phyloP scores from a whole-genome alignment of 2,329 filamentous ascomycete genomes.

The Lecanicillium sp. region DNA sequence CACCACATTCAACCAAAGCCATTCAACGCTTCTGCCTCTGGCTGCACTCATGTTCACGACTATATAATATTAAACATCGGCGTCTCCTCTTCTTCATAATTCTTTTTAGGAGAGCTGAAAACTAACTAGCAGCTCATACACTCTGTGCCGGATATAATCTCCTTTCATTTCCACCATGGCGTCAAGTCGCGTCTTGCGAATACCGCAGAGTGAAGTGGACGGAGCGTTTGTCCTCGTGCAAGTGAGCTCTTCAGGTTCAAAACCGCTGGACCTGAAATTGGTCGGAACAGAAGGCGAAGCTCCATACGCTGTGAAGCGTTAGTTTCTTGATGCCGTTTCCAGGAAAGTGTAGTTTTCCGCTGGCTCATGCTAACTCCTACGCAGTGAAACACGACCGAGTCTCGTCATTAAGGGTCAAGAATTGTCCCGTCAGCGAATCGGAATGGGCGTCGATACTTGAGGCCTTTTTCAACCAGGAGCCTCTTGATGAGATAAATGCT shows the following conservation, averaged over 20 bases:
- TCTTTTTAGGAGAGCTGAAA: too few species aligned
- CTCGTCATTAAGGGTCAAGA: constrained; percentile 42
- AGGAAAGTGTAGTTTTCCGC: too few species aligned
- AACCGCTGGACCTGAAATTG: constrained; percentile 55
- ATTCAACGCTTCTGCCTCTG: too few species aligned
- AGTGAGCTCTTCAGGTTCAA: constrained; percentile 39
- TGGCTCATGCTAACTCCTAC: too few species aligned
- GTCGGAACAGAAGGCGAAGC: constrained; percentile 59
- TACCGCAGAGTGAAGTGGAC: constrained; percentile 7
- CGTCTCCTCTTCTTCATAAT: too few species aligned
- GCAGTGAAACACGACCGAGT: constrained; percentile 50
- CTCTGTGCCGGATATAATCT: too few species aligned
- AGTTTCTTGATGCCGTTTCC: constrained; percentile 24
- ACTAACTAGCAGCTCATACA: too few species aligned
- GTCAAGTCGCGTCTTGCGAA: constrained; percentile 3
- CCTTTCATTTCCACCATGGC: constrained; percentile 3
- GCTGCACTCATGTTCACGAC: too few species aligned
- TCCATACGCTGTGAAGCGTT: constrained; percentile 50
- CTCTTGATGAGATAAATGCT: constrained; percentile 46
- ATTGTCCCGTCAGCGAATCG: constrained; percentile 44
- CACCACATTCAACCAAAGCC: too few species aligned
- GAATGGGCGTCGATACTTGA: constrained; percentile 60
- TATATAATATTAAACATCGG: too few species aligned
- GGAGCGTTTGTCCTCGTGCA: constrained; percentile 49
- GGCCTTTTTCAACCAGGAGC: constrained; percentile 44